Evolutionary conservation across 2,329 filamentous ascomycete species (phyloP).

Genomic region (Cercospora sesami): DNA sequence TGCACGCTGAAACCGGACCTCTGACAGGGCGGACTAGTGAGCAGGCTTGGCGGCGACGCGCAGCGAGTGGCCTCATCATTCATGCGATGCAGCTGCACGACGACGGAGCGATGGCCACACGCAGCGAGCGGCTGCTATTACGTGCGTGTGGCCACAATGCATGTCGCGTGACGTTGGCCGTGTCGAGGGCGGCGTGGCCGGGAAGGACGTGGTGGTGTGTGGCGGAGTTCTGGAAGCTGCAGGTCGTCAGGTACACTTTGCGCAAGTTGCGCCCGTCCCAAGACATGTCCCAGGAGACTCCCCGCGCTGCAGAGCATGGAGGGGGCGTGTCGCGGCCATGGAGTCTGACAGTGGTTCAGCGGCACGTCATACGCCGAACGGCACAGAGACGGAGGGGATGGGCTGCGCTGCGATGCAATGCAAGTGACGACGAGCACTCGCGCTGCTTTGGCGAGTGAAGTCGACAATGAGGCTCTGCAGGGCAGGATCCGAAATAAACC

Average conservation of each 20-base stretch:
- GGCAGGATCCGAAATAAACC: neutral
- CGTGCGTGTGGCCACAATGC: neutral
- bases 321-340: neutral
- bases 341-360: neutral
- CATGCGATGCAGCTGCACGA: neutral
- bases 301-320: neutral
- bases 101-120: neutral
- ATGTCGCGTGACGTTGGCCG: neutral
- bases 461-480: neutral
- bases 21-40: neutral
- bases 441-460: neutral
- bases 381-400: neutral
- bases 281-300: neutral
- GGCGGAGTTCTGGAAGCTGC: neutral
- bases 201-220: neutral
- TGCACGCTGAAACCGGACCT: no score
- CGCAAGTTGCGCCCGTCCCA: neutral
- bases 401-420: neutral
- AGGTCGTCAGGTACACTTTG: neutral
- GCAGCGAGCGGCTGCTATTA: neutral
- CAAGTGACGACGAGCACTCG: neutral
- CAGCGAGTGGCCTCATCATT: neutral
- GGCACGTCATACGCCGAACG: neutral
- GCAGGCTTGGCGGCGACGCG: neutral
- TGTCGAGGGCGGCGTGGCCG: neutral